A percentile compares a stretch with the other conserved stretches of the same genome.
These are phyloP conservation scores for Metarhizium rileyi DNA, from an alignment of 2,329 filamentous ascomycete species.

Conservation along the genomic window DNA sequence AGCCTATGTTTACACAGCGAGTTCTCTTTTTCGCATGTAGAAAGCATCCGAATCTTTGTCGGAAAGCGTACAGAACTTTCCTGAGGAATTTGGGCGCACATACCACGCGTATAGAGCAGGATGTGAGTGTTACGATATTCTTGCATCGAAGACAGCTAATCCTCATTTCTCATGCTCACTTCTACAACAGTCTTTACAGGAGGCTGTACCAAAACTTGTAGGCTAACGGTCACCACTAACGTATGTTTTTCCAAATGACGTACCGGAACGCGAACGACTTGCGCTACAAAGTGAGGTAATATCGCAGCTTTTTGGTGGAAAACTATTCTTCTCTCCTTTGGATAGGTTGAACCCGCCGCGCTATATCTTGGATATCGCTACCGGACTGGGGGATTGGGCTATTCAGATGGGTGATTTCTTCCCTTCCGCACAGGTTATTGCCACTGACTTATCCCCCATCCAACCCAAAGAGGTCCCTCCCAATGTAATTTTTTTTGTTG, in stretches of 20 bases:
- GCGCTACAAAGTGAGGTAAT: slow-evolving; percentile 29
- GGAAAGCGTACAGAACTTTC: slow-evolving; percentile 32
- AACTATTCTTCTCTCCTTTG: slow-evolving; percentile 34
- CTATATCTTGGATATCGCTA: slow-evolving; percentile 33
- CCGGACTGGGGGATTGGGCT: slow-evolving; percentile 48
- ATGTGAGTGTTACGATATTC: slow-evolving; percentile 24
- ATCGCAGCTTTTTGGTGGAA: slow-evolving; percentile 27
- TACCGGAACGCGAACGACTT: slow-evolving; percentile 30
- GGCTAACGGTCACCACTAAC: slow-evolving; percentile 20
- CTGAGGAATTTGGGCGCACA: slow-evolving; percentile 34
- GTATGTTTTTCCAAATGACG: slow-evolving; percentile 37
- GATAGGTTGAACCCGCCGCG: slow-evolving; percentile 23
- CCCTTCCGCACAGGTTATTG: slow-evolving; percentile 47
- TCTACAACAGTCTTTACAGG: neutral
- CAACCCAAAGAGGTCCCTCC: slow-evolving; percentile 57
- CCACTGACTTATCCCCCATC: slow-evolving; percentile 58
- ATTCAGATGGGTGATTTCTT: slow-evolving; percentile 57
- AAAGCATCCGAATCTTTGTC: slow-evolving; percentile 27
- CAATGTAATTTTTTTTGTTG: slow-evolving; percentile 66
- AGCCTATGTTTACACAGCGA: too few species aligned
- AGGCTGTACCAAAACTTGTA: neutral
- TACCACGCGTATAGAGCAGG: slow-evolving; percentile 38
- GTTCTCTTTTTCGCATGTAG: slow-evolving; percentile 3
- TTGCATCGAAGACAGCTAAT: neutral
- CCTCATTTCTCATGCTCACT: neutral